Percentiles rank a stretch among this genome's conserved stretches.
Evolutionary conservation across 2,329 filamentous ascomycete genomes (phyloP).

Genomic region (Tolypocladium inflatum): DNA sequence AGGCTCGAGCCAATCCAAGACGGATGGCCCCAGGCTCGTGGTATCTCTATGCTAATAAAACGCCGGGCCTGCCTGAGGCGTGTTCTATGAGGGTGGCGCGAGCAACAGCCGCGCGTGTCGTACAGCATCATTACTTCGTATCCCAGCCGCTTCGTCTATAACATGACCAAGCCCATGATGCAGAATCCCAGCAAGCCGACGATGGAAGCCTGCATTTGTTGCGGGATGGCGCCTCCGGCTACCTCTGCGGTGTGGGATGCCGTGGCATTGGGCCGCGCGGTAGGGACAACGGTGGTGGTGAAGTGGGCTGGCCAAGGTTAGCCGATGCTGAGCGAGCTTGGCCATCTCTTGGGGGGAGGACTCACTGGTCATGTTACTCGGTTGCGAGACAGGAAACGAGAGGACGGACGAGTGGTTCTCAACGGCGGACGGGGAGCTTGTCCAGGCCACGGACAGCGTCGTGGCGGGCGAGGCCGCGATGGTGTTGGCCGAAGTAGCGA

Average conservation of each 20-base stretch:
- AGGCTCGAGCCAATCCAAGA: background rate
- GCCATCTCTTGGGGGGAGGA: background rate
- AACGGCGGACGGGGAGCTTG: background rate
- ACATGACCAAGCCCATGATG: slow-evolving; percentile 24
- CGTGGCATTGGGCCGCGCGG: slow-evolving; percentile 16
- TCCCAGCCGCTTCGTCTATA: slow-evolving; percentile 10
- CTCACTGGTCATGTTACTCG: background rate
- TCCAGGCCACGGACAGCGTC: background rate
- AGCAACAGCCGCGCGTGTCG: slow-evolving; percentile 1
- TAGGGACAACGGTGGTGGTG: slow-evolving; percentile 2
- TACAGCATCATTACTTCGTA: slow-evolving; percentile 5
- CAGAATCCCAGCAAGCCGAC: slow-evolving; percentile 25
- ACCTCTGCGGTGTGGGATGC: slow-evolving; percentile 14
- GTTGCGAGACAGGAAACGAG: background rate
- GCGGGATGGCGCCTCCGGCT: slow-evolving; percentile 21
- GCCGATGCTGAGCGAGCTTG: background rate
- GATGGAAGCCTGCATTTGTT: slow-evolving; percentile 23
- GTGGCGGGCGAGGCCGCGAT: slow-evolving; percentile 4
- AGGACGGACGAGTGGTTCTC: background rate
- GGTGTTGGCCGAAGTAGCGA: slow-evolving; percentile 6
- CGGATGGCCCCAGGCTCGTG: background rate
- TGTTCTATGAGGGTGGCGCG: slow-evolving; percentile 1
- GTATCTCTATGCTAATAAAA: slow-evolving; percentile 6
- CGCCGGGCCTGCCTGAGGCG: slow-evolving; percentile 5
- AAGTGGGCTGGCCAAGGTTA: slow-evolving; percentile 5